phyloP scores from a whole-genome alignment of 2,329 filamentous ascomycete genomes.

The Parafenestella ontariensis region DNA sequence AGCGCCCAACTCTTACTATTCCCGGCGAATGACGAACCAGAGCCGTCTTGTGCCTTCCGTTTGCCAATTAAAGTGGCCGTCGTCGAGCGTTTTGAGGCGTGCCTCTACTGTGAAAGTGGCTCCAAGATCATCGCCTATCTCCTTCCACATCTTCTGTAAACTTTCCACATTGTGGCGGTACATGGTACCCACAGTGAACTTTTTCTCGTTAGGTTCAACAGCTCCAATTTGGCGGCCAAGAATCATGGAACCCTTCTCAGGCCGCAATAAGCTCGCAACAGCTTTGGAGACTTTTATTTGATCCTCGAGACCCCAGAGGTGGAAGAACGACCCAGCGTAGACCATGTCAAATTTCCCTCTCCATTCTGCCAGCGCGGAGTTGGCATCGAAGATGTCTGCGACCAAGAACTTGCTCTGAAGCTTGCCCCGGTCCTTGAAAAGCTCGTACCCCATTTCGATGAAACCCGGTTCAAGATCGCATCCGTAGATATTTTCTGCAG shows the following conservation, averaged over 20 bases:
- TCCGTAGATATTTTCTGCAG: slow-evolving; percentile 49
- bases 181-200: slow-evolving; percentile 23
- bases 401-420: slow-evolving; percentile 59
- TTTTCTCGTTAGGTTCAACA: slow-evolving; percentile 24
- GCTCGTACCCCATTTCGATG: slow-evolving; percentile 60
- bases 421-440: slow-evolving; percentile 43
- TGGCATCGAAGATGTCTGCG: slow-evolving; percentile 56
- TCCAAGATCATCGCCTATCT: slow-evolving; percentile 43
- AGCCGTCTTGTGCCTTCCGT: slow-evolving; percentile 24
- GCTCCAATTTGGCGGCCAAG: slow-evolving; percentile 61
- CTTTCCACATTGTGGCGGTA: slow-evolving; percentile 45
- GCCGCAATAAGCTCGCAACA: slow-evolving; percentile 42
- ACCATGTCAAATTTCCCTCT: slow-evolving; percentile 47
- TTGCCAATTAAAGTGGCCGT: slow-evolving; percentile 17
- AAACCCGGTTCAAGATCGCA: slow-evolving; percentile 53
- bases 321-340: slow-evolving; percentile 52
- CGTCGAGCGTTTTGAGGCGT: slow-evolving; percentile 13
- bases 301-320: slow-evolving; percentile 49
- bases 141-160: slow-evolving; percentile 49
- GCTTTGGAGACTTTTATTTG: slow-evolving; percentile 42
- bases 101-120: slow-evolving; percentile 31
- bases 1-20: slow-evolving; percentile 15
- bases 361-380: slow-evolving; percentile 35
- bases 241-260: slow-evolving; percentile 56
- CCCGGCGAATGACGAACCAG: slow-evolving; percentile 28